Conservation (phyloP, 2,329 filamentous ascomycete genomes). For the Sordariomycetes sp. region DNA sequence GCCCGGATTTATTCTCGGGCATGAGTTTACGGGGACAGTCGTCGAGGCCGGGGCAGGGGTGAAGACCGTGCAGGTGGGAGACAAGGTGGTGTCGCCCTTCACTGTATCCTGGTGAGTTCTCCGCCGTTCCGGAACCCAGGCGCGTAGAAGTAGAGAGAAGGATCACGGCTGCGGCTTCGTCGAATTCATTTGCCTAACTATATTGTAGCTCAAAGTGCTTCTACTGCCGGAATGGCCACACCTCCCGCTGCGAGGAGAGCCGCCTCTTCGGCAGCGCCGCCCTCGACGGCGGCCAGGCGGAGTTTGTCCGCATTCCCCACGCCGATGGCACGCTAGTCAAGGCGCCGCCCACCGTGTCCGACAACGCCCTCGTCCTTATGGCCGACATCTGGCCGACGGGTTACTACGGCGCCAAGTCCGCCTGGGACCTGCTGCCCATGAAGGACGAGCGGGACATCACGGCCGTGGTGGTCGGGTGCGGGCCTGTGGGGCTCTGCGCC, state of each 20-base stretch:
- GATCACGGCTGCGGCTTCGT: neutral
- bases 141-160: neutral
- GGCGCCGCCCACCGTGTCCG: slow-evolving; percentile 1
- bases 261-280: slow-evolving; percentile 1
- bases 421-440: slow-evolving; percentile 1
- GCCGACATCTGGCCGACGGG: slow-evolving; percentile 9
- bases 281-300: slow-evolving; percentile 63
- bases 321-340: slow-evolving; percentile 30
- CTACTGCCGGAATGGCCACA: slow-evolving; percentile 3
- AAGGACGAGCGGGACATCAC: neutral
- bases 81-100: slow-evolving; percentile 8
- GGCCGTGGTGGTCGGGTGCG: slow-evolving; percentile 4
- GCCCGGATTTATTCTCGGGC: slow-evolving; percentile 56
- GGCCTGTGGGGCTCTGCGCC: slow-evolving; percentile 33
- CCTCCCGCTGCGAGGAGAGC: slow-evolving; percentile 5
- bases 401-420: slow-evolving; percentile 6
- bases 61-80: slow-evolving; percentile 32
- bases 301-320: slow-evolving; percentile 73
- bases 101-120: slow-evolving; percentile 15
- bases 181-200: neutral
- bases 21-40: slow-evolving; percentile 75
- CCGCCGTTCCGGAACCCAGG: too few relatives aligned
- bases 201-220: slow-evolving; percentile 10
- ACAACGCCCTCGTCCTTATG: slow-evolving; percentile 7
- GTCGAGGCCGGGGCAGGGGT: slow-evolving; percentile 54